phyloP scores from a whole-genome alignment of 2,329 filamentous ascomycete species.

The Ascochyta clinopodiicola region DNA sequence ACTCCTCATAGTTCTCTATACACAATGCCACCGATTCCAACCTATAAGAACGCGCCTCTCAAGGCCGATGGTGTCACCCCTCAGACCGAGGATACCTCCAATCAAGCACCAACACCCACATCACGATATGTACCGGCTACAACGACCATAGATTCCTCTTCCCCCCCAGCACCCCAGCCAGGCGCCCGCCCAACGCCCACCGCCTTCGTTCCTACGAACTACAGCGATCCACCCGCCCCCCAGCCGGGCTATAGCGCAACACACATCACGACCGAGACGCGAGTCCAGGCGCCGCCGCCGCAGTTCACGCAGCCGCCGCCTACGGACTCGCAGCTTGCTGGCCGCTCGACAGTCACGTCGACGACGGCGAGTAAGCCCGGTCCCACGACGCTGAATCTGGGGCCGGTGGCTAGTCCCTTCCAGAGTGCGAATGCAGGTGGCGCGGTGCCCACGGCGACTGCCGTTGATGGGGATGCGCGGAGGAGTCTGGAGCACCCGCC shows the following conservation, averaged over 20 bases:
- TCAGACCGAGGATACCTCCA: constrained; percentile 41
- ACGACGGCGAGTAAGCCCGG: constrained; percentile 34
- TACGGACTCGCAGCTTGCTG: constrained; percentile 45
- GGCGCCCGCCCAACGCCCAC: constrained; percentile 47
- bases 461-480: constrained; percentile 14
- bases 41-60: constrained; percentile 57
- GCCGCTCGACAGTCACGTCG: constrained; percentile 45
- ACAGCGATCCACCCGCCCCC: constrained; percentile 37
- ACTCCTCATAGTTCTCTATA: neutral
- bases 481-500: constrained; percentile 52
- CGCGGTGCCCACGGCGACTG: constrained; percentile 20
- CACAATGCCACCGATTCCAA: constrained; percentile 55
- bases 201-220: constrained; percentile 18
- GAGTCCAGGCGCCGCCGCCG: constrained; percentile 38
- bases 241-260: constrained; percentile 46
- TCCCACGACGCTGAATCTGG: constrained; percentile 50
- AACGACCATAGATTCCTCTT: constrained; percentile 34
- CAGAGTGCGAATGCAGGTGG: constrained; percentile 32
- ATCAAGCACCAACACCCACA: constrained; percentile 46
- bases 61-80: constrained; percentile 48
- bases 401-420: constrained; percentile 39
- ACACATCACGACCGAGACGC: constrained; percentile 41
- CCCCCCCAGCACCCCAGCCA: constrained; percentile 47
- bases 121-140: constrained; percentile 38
- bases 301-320: constrained; percentile 52